Percentiles rank a stretch among this genome's conserved stretches.
phyloP scores from a whole-genome alignment of 768 basidiomycete genomes.

The Xanthoconium stramineum region DNA sequence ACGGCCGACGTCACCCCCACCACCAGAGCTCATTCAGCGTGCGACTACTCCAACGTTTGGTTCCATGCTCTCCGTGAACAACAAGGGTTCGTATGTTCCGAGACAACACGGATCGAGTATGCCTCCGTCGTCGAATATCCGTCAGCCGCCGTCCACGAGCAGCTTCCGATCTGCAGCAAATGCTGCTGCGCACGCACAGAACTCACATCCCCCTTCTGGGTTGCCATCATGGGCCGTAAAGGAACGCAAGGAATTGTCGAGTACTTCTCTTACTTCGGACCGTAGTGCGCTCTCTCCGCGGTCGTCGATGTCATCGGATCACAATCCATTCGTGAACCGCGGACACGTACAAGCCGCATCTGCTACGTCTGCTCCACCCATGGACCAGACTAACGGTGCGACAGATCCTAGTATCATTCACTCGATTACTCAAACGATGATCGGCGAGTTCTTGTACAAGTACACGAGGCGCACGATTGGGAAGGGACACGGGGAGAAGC shows the following conservation, averaged over 20 bases:
- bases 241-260: constrained; percentile 58
- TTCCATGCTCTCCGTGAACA: constrained; percentile 54
- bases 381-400: constrained; percentile 35
- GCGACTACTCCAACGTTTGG: constrained; percentile 86
- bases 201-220: constrained; percentile 39
- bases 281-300: constrained; percentile 68
- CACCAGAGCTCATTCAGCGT: constrained; percentile 86
- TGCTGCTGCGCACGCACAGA: constrained; percentile 50
- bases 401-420: constrained; percentile 93
- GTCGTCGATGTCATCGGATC: constrained; percentile 81
- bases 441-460: constrained; percentile 97
- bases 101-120: constrained; percentile 73
- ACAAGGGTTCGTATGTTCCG: constrained; percentile 42
- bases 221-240: constrained; percentile 49
- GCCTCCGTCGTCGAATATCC: constrained; percentile 66
- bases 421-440: constrained; percentile 99
- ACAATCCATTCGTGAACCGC: constrained; percentile 47
- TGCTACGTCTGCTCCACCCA: constrained; percentile 41
- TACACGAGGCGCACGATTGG: constrained; percentile 89
- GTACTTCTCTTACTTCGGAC: constrained; percentile 68
- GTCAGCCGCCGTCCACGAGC: constrained; percentile 72
- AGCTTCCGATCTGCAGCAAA: constrained; percentile 79
- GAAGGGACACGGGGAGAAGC: constrained; percentile 83
- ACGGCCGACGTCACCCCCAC: constrained; percentile 90
- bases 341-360: constrained; percentile 36